phyloP scores from a whole-genome alignment of 345 rosid genomes.

The Eucalyptus sideroxylon region DNA sequence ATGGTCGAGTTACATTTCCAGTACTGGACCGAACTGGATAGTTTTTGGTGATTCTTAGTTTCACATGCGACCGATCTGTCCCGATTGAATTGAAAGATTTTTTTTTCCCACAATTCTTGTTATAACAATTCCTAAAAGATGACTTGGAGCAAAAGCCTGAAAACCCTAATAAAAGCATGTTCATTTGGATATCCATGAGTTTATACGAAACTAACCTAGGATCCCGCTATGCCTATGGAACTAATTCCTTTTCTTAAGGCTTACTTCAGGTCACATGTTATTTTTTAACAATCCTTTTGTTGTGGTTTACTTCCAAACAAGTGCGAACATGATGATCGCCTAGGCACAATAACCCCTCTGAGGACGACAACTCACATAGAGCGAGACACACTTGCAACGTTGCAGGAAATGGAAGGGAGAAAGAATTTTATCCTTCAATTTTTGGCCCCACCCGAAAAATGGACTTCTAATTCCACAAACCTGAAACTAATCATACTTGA shows the following conservation, averaged over 20 bases:
- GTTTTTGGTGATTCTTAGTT: background rate
- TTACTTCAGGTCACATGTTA: background rate
- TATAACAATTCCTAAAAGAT: background rate
- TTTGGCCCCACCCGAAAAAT: background rate
- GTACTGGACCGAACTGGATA: rapidly evolving
- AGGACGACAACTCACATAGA: background rate
- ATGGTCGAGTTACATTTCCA: background rate
- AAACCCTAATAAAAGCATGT: background rate
- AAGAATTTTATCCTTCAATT: background rate
- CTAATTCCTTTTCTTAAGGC: background rate
- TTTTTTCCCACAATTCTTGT: background rate
- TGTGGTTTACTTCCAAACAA: background rate
- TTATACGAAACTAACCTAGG: background rate
- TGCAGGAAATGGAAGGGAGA: background rate
- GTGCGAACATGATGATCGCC: background rate
- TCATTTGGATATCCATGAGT: background rate
- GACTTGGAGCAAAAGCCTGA: rapidly evolving
- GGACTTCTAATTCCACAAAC: background rate
- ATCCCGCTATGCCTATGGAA: background rate
- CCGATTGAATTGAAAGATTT: too few relatives aligned
- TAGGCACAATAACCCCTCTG: background rate
- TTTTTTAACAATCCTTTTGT: background rate
- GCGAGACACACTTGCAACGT: background rate
- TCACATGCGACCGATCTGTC: rapidly evolving
- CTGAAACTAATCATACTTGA: too few relatives aligned